These are phyloP conservation scores for Taiwanofungus camphoratus DNA, from an alignment of 1,284 basidiomycete species.

Conservation along the genomic window DNA sequence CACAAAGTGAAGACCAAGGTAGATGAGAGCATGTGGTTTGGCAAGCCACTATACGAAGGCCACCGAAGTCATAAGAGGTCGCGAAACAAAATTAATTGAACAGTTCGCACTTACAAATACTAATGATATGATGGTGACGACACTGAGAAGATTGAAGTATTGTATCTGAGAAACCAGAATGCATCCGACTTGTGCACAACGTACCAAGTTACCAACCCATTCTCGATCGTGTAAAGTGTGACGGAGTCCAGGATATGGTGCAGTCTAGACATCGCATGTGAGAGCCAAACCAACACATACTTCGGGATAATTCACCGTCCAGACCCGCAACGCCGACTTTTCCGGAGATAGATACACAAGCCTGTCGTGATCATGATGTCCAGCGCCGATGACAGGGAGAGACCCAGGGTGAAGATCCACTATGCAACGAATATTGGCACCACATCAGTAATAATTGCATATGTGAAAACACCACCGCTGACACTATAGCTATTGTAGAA, in stretches of 20 bases:
- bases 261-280: conserved; percentile 9
- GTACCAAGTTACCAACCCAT: conserved; percentile 20
- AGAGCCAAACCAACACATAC: neutral
- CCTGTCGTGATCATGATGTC: conserved; percentile 17
- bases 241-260: conserved; percentile 19
- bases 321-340: conserved; percentile 10
- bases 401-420: conserved; percentile 19
- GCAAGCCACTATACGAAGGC: conserved; percentile 16
- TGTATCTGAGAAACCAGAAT: conserved; percentile 2
- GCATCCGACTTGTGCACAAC: conserved; percentile 4
- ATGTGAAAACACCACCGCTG: conserved; percentile 2
- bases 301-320: conserved; percentile 6
- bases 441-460: neutral
- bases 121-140: conserved; percentile 17
- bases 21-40: conserved; percentile 19
- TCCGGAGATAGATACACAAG: conserved; percentile 15
- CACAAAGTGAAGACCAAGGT: conserved; percentile 21
- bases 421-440: conserved; percentile 9
- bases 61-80: conserved; percentile 4
- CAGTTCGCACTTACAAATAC: conserved; percentile 15
- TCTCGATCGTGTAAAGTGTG: conserved; percentile 20
- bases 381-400: conserved; percentile 13
- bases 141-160: conserved; percentile 10
- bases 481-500: conserved; percentile 16
- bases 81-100: conserved; percentile 4